Base-by-base conservation (phyloP, 2,329 filamentous ascomycete species). In the Ophiostoma populinum region DNA sequence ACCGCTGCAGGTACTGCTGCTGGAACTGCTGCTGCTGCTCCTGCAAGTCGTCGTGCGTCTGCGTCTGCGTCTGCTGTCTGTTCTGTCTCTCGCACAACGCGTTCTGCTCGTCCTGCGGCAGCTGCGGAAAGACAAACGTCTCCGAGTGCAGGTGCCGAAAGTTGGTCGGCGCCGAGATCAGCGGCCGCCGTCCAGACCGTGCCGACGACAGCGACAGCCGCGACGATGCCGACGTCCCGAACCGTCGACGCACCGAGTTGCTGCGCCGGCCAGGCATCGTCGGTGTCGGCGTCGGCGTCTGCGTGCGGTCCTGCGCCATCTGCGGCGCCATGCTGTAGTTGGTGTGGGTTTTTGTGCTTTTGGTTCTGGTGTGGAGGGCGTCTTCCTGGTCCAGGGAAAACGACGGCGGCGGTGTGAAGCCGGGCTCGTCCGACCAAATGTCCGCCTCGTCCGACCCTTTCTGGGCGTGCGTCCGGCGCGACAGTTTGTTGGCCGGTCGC, bases 161-260 rank as follows among this genome's bases (percentile, higher is more conserved):
- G 49, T 75, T 58, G 32, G 62, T 62, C 4, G 71, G 71, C 15
- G 58, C 58, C 27, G 70, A 73, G 46, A 76, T 75, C 40, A 58
- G 57, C 49, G 64, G 63, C 51, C 65, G 58, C 51, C 62, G 66
- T 5, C 16, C 13, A 6, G n/a, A 25, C 15, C 20, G 36, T 22
- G 35, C 28, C 3, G 40, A 32, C 11, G 35, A 35, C 18, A 37
- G 22, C 11, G 35, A 16, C 9, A 43, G 37, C 11, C 34, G 9
- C 7, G 40, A 39, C 47, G 62, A 54, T 28, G 58, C 53, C 35
- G 56, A 53, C 12, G 39, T 32, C 13, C 35, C 54, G 45, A 63
- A 53, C 36, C 57, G 55, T 47, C 55, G 63, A 51, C 57, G 65
- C 45, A 55, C 52, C 34, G 62, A 61, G 46, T 61, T 55, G 41